Conservation (phyloP, 2,329 filamentous ascomycete species). For the Penicillium sp. region DNA sequence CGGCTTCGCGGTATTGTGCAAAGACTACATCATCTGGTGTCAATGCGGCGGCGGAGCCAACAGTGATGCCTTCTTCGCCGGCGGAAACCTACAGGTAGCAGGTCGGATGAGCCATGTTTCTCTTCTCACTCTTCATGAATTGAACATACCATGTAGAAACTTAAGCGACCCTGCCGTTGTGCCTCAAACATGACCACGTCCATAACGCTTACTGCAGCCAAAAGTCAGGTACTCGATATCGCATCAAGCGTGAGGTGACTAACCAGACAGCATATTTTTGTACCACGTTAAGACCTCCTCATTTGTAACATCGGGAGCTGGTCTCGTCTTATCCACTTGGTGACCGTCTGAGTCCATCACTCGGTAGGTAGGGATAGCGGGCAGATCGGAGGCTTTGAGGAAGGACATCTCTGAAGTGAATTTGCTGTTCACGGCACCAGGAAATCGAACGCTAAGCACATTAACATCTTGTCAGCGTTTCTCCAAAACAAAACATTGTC, state of each 20-base stretch:
- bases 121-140: not conserved
- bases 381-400: slow-evolving; percentile 66
- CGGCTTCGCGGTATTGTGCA: slow-evolving; percentile 90
- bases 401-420: slow-evolving; percentile 82
- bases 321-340: slow-evolving; percentile 70
- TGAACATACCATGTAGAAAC: slow-evolving; percentile 84
- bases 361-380: slow-evolving; percentile 85
- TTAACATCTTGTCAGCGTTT: slow-evolving; percentile 1
- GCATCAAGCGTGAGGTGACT: slow-evolving; percentile 8
- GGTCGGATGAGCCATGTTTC: not conserved
- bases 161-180: slow-evolving; percentile 86
- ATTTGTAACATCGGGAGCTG: slow-evolving; percentile 61
- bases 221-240: slow-evolving; percentile 11
- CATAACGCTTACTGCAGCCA: slow-evolving; percentile 70
- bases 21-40: slow-evolving; percentile 86
- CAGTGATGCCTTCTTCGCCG: slow-evolving; percentile 89
- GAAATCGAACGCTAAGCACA: slow-evolving; percentile 63
- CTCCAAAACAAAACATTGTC: not conserved
- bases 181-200: slow-evolving; percentile 98
- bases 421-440: slow-evolving; percentile 90
- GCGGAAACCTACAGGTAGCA: slow-evolving; percentile 61
- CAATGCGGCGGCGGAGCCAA: slow-evolving; percentile 82
- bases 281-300: slow-evolving; percentile 62
- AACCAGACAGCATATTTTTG: slow-evolving; percentile 62
- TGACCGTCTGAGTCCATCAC: slow-evolving; percentile 85